Evolutionary conservation across 2,329 filamentous ascomycete genomes (phyloP), one percentile per base, ranked within the genome.

Genomic region (Drechslerella coelobrocha): DNA sequence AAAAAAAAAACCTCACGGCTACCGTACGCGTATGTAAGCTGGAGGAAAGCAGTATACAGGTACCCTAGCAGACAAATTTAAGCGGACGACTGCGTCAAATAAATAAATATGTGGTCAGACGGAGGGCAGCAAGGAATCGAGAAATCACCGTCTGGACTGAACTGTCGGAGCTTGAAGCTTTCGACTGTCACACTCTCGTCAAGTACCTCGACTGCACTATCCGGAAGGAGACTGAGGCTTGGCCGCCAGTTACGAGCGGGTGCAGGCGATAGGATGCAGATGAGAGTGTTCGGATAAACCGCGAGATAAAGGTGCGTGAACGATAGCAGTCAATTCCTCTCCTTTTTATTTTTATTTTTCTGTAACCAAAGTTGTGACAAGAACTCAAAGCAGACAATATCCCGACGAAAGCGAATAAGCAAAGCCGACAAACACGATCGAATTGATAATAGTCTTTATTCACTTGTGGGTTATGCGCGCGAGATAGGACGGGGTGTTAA

Each of bases 211-310:
- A 69, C 39, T 69, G 50, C 19, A 69, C 63, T 69, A 51, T 69
- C 63, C 63, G 26, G 61, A 69, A 69, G 43, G 56, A 61, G 63
- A 43, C 59, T 37, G 41, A 41, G 17, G 17, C 17, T 27, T 29
- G 61, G 24, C 37, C 26, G 19, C 27, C 23, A 23, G 43, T 41
- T 21, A 21, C 9, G 14, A 14, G 24, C 27, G 19, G 34, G 21
- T 21, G 12, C 29, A 19, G 24, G 47, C 54, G 37, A 47, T 51
- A 69, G 51, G 52, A 62, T 57, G 57, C 61, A 61, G 65, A 52
- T 55, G 59, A 57, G 62, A 69, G 51, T 61, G 51, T 62, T 69
- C 65, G 65, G 65, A 62, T 61, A 69, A 62, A 69, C 65, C 65
- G 65, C 65, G 65, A 69, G 65, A 69, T 69, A 69, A 69, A 61